Base-by-base conservation (phyloP, 495 filamentous ascomycete genomes). In the Podospora pseudocomata region DNA sequence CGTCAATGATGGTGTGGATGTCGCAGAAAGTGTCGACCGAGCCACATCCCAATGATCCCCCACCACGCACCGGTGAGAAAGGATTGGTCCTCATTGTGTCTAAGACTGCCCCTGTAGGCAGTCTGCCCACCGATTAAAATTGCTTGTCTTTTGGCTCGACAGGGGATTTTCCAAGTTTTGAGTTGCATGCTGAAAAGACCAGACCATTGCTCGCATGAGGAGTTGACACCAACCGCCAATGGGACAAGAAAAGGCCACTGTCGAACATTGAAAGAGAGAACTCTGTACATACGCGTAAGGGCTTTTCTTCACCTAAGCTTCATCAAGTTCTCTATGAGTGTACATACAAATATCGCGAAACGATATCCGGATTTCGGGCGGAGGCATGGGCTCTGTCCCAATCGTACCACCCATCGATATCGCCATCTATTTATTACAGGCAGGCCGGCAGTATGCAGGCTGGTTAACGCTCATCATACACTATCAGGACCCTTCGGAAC, bases 1-100 rank as follows among this genome's bases (percentile, higher is more conserved):
- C 61, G 34, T 28, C 18, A 19, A 39, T 63, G 61, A 63, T 63
- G 61, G 61, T 63, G 61, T 63, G 61, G 61, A 19, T 32, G 34
- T 63, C 34, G 61, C 28, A 63, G 16, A 16, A 7, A 63, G 18
- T 5, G 16, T 9, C 20, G 23, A 13, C 59, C 59, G 59, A 61
- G 59, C 59, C 59, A 26, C 59, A 61, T 61, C 28, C 20, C 4
- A 61, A 61, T 9, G 59, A 26, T 32, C 56, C n/a, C 56, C 20
- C 5, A 20, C 23, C 30, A 61, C 27, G 59, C 26, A 63, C 61
- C 61, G 61, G 61, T 63, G 61, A 63, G 61, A 30, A 49, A 26
- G 61, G 61, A 32, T 28, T 63, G 23, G 59, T 27, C 15, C 59
- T 61, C 59, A 26, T 26, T 61, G n/a, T 23, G 26, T 28, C 58